A percentile compares a stretch with the other conserved stretches of the same genome.
Evolutionary conservation across 2,329 filamentous ascomycete genomes (phyloP).

Genomic region (Pyrenophora graminea): DNA sequence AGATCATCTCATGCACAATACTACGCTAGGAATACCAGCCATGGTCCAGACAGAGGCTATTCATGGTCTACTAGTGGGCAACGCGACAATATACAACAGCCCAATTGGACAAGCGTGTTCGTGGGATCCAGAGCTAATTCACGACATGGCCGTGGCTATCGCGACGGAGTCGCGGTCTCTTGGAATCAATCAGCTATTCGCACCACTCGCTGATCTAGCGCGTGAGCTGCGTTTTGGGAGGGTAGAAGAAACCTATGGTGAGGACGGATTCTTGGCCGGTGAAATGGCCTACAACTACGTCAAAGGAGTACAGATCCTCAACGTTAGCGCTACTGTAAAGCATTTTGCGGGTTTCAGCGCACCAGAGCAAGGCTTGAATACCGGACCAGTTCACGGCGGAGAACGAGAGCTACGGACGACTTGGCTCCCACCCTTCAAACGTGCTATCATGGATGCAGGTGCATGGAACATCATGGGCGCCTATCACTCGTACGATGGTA

Average conservation of each 20-base stretch:
- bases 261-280: constrained; percentile 70
- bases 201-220: constrained; percentile 71
- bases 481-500: constrained; percentile 75
- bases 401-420: constrained; percentile 60
- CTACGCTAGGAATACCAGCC: constrained; percentile 69
- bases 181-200: constrained; percentile 74
- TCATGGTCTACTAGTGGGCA: constrained; percentile 71
- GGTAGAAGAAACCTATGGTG: constrained; percentile 74
- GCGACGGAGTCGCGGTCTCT: constrained; percentile 68
- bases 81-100: constrained; percentile 79
- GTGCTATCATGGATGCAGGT: constrained; percentile 70
- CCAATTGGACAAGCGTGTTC: constrained; percentile 74
- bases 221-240: constrained; percentile 72
- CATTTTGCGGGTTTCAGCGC: constrained; percentile 72
- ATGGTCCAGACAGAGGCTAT: constrained; percentile 76
- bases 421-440: constrained; percentile 65
- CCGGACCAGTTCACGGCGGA: constrained; percentile 62
- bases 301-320: constrained; percentile 65
- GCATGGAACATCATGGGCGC: constrained; percentile 74
- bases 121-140: constrained; percentile 67
- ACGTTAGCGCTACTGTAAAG: constrained; percentile 74
- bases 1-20: constrained; percentile 70
- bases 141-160: constrained; percentile 69
- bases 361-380: constrained; percentile 75
- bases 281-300: constrained; percentile 68